A percentile compares a stretch with the other conserved stretches of the same genome.
These are phyloP conservation scores for Leptodermis oblonga DNA, from an alignment of 257 asterid species.

Conservation along the genomic window DNA sequence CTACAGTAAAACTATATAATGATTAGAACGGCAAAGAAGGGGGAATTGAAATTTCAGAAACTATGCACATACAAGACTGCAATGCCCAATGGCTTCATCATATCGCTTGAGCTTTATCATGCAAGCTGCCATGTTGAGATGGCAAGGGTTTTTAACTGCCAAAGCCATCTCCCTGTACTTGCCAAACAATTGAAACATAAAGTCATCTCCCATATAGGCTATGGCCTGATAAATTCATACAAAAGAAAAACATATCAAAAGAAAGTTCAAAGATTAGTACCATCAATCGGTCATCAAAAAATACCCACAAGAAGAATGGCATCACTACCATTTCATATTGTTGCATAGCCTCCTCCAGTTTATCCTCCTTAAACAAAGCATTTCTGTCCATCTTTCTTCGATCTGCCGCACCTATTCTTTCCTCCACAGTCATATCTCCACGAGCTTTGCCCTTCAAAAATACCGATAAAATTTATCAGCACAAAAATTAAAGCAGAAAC, in stretches of 20 bases:
- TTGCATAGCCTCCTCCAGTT: slow-evolving; percentile 89
- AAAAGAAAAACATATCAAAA: slow-evolving; percentile 14
- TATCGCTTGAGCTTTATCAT: slow-evolving; percentile 81
- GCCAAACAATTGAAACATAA: slow-evolving; percentile 96
- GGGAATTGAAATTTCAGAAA: neutral
- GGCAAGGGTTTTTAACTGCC: slow-evolving; percentile 97
- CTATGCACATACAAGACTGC: slow-evolving; percentile 67
- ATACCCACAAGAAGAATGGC: slow-evolving; percentile 8
- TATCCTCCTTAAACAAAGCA: slow-evolving; percentile 79
- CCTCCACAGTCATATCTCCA: slow-evolving; percentile 99
- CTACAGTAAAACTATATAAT: no score
- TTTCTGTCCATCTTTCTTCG: slow-evolving; percentile 97
- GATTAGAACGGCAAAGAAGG: neutral
- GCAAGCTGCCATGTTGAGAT: slow-evolving; percentile 93
- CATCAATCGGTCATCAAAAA: neutral
- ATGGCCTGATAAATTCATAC: slow-evolving; percentile 55
- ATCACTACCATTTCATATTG: slow-evolving; percentile 96
- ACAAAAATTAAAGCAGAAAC: neutral
- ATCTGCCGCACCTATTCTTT: slow-evolving; percentile 91
- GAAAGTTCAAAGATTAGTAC: neutral
- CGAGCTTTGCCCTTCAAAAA: slow-evolving; percentile 78
- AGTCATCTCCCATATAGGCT: slow-evolving; percentile 97
- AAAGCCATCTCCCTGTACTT: slow-evolving; percentile 94
- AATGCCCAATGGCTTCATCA: slow-evolving; percentile 87
- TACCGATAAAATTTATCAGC: slow-evolving; percentile 18